Evolutionary conservation across 1,284 basidiomycete species (phyloP), one percentile per base, ranked within the genome.

Genomic region (Takashimella tepidaria): DNA sequence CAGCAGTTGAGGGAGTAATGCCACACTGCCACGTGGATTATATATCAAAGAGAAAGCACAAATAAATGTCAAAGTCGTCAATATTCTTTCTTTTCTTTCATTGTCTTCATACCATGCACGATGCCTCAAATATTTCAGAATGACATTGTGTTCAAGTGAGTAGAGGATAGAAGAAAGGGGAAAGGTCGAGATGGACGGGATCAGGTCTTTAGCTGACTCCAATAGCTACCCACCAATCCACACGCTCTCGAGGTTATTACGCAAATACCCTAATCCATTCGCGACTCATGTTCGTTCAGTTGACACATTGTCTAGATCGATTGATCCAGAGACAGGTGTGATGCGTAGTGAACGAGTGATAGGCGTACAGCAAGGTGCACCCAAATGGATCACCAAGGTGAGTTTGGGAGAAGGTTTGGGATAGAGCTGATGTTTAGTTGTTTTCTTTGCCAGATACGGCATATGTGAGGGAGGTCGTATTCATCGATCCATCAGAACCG

Each of bases 221-320:
- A n/a, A 5, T 50, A 92, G 90, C 61, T 88, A 90, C 68, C 81
- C 88, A 52, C 90, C 89, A 82, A 82, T 85, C 47, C 89, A 91
- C 78, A 88, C 91, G 62, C 83, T 91, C 62, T 85, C 86, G 70
- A 87, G 87, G 63, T 87, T 93, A 80, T 90, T 89, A 85, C 87
- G 89, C 65, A 97, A 97, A 80, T 97, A 97, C 74, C 92, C 92
- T 46, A 96, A 96, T 72, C 88, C 90, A 45, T 86, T 88, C 67
- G 91, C 92, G 68, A 84, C 88, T 6, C 92, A 97, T 74, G 93
- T 97, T 61, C 80, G 89, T 62, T 89, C 87, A 58, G 84, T 97
- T 65, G 92, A 97, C 74, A 90, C 92, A 20, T 62, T 96, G 50
- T 86, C 89, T 73, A 84, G 91, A 57, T 81, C 85, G 8, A 81